These are phyloP conservation scores for Scheffersomyces segobiensis DNA, from an alignment of 1,139 yeast genomes.

Conservation along the genomic window DNA sequence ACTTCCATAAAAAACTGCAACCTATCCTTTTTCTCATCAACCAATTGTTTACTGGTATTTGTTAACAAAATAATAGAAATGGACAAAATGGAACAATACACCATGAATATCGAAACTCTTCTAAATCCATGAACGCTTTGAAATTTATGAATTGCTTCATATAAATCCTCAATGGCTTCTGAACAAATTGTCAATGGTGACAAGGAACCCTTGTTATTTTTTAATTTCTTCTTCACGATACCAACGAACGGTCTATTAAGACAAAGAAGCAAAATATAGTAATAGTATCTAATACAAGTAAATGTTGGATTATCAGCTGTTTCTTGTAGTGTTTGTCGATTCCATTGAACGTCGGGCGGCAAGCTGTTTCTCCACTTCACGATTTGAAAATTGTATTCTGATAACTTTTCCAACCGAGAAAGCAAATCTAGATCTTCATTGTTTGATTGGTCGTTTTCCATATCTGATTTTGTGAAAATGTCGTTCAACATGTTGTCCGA, in stretches of 20 bases:
- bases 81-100: conserved; percentile 49
- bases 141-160: conserved; percentile 38
- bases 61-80: conserved; percentile 46
- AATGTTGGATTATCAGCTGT: conserved; percentile 53
- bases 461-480: conserved; percentile 41
- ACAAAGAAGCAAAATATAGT: conserved; percentile 56
- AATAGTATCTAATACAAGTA: conserved; percentile 56
- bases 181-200: conserved; percentile 29
- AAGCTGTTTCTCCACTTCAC: conserved; percentile 49
- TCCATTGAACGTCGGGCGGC: conserved; percentile 55
- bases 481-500: conserved; percentile 58
- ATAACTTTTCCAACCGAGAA: conserved; percentile 39
- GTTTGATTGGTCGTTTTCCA: conserved; percentile 13
- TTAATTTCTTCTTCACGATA: conserved; percentile 10
- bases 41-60: conserved; percentile 27
- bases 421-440: conserved; percentile 31
- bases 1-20: conserved; percentile 42
- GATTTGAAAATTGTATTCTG: conserved; percentile 49
- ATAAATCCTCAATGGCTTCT: conserved; percentile 45
- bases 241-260: conserved; percentile 61
- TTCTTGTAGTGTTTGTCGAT: conserved; percentile 35
- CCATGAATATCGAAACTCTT: conserved; percentile 47
- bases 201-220: conserved; percentile 6
- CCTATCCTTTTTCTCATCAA: conserved; percentile 26
- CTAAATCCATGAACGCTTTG: conserved; percentile 41